Evolutionary conservation across 495 filamentous ascomycete species (phyloP).

Genomic region (Trichoderma erinaceum): DNA sequence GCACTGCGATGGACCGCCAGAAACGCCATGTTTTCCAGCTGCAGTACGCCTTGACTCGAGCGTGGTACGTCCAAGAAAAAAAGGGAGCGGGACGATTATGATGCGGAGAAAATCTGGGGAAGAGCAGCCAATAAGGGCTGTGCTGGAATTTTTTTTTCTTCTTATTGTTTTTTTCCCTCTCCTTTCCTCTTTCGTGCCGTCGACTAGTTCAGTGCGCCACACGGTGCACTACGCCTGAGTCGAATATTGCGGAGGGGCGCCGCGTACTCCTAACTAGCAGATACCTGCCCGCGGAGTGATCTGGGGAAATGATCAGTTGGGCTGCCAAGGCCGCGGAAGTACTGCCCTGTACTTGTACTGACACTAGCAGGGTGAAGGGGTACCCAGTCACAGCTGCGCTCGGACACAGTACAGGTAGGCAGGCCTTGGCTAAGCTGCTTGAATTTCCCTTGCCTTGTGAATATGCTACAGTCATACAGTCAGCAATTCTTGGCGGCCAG

Average conservation of each 20-base stretch:
- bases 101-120: slow-evolving; percentile 14
- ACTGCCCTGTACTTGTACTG: not conserved
- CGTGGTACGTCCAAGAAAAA: not conserved
- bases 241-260: not conserved
- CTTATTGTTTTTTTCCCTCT: not conserved
- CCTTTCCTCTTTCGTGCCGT: no score
- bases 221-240: not conserved
- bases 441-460: not conserved
- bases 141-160: not conserved
- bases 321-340: not conserved
- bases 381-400: not conserved
- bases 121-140: not conserved
- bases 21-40: not conserved
- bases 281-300: not conserved
- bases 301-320: not conserved
- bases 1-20: not conserved
- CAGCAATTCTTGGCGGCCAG: not conserved
- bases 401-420: not conserved
- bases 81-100: not conserved
- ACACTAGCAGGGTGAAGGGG: not conserved
- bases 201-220: not conserved
- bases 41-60: not conserved
- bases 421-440: not conserved
- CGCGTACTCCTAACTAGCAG: not conserved
- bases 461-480: not conserved